phyloP scores from a whole-genome alignment of 306 rosid genomes.

The Vachellia collinsii region DNA sequence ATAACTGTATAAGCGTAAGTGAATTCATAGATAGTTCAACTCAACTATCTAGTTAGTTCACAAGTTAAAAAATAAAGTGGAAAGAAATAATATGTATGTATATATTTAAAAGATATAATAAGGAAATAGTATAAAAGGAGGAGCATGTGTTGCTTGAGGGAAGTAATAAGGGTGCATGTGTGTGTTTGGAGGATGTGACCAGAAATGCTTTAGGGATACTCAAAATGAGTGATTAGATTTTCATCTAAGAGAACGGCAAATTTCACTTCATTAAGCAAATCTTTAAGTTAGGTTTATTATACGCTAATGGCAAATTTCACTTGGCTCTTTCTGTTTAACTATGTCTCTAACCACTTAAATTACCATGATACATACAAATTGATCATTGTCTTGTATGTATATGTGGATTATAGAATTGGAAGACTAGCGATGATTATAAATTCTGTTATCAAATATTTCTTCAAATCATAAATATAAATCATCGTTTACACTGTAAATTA shows the following conservation, averaged over 20 bases:
- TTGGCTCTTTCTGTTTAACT: too few relatives aligned
- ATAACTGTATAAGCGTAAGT: too few relatives aligned
- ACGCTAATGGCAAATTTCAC: constrained; percentile 29
- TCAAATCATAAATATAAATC: too few relatives aligned
- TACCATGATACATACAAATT: constrained; percentile 32
- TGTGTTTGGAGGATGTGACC: constrained; percentile 58
- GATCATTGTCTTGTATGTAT: too few relatives aligned
- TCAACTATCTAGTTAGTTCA: not conserved
- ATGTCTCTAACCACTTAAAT: constrained; percentile 24
- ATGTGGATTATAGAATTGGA: not conserved
- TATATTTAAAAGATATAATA: too few relatives aligned
- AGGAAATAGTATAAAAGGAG: constrained; percentile 41
- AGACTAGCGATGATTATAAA: not conserved
- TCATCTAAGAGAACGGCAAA: constrained; percentile 34
- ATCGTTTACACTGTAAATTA: too few relatives aligned
- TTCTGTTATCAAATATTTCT: not conserved
- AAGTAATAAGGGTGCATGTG: constrained; percentile 71
- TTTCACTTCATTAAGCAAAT: constrained; percentile 16
- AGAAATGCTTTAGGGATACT: constrained; percentile 77
- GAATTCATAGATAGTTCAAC: not conserved
- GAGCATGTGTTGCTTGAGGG: constrained; percentile 65
- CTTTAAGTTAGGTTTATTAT: not conserved
- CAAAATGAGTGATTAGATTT: constrained; percentile 57
- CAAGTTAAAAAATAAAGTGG: not conserved
- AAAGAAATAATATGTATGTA: not conserved